Base-by-base conservation (phyloP, 108 stramenopile species). In the Nitzschia sp. region DNA sequence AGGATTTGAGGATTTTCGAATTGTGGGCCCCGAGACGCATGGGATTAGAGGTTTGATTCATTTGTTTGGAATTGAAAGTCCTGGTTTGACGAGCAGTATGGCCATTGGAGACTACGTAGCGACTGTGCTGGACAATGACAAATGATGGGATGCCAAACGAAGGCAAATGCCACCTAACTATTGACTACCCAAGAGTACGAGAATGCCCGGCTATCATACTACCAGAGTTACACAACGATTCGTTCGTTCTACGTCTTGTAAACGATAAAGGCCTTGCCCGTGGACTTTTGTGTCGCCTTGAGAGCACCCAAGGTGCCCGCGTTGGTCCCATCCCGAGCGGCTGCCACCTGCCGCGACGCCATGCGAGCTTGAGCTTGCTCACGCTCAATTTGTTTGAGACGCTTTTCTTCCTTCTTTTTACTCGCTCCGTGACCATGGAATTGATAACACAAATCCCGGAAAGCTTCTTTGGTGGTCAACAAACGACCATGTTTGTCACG, bases 341-440 rank as follows among this genome's bases (percentile, higher is more conserved):
- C 81, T 17, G 82, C 71, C 23, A 67, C 72, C 55, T 76, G 74
- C 21, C 82, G 64, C 3, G 85, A 78, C 4, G 89, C 85, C 66
- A 85, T 36, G 21, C 77, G 73, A 19, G 62, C 77, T 64, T 92
- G 89, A 19, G 86, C 80, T 65, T 82, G 75, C 69, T 96, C 95
- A 31, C 86, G 76, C 29, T 81, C 92, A 68, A 96, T 91, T 59
- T 88, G 87, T 54, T 66, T 80, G 56, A 89, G 72, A 11, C 86
- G 59, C 53, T 97, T 94, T 58, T 98, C 97, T 72, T 94, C 87
- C 55, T 98, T 98, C 71, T 95, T 97, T 82, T 96, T 95, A 17
- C 89, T 85, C 2, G 91, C 94, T 0, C 94, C 96, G 58, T 98
- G 89, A 1, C 98, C 98, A 72, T 99, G 98, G 77, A 99, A 99